Conservation (phyloP, 78 protist genomes). For the Anaeramoeba flamelloides region DNA sequence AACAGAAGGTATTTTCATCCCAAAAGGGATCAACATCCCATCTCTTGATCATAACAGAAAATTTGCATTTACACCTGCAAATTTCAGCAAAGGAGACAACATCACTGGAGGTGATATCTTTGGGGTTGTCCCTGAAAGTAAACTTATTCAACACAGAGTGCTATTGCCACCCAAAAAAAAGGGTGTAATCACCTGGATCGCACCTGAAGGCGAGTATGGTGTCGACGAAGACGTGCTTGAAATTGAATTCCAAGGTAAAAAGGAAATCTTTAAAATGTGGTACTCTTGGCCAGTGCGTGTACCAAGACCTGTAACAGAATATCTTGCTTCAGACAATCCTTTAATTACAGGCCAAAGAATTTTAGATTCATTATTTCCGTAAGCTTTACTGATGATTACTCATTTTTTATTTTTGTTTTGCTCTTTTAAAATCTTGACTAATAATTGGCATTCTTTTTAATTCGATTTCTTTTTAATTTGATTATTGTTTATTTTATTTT, state of each 20-base stretch:
- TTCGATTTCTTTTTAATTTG: too few relatives aligned
- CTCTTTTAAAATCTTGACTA: neutral
- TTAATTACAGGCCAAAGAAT: conserved; percentile 59
- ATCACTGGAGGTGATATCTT: conserved; percentile 85
- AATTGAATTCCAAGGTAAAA: conserved; percentile 39
- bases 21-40: conserved; percentile 78
- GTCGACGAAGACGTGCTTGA: too few relatives aligned
- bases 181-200: conserved; percentile 74
- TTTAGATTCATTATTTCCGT: conserved; percentile 10
- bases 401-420: neutral
- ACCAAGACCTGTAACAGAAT: conserved; percentile 82
- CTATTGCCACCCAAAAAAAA: conserved; percentile 73
- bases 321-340: conserved; percentile 79
- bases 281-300: conserved; percentile 97
- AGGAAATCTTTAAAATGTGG: conserved; percentile 50
- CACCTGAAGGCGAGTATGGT: conserved; percentile 73
- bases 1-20: conserved; percentile 85
- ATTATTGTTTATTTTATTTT: too few relatives aligned
- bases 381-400: conserved; percentile 86
- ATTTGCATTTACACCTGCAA: conserved; percentile 89
- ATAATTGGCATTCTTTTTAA: too few relatives aligned
- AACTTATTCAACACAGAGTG: conserved; percentile 67
- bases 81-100: conserved; percentile 73
- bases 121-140: conserved; percentile 84
- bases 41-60: conserved; percentile 46